Base-by-base conservation (phyloP, 1,284 basidiomycete species). In the Neotropicomus parvogracilis region DNA sequence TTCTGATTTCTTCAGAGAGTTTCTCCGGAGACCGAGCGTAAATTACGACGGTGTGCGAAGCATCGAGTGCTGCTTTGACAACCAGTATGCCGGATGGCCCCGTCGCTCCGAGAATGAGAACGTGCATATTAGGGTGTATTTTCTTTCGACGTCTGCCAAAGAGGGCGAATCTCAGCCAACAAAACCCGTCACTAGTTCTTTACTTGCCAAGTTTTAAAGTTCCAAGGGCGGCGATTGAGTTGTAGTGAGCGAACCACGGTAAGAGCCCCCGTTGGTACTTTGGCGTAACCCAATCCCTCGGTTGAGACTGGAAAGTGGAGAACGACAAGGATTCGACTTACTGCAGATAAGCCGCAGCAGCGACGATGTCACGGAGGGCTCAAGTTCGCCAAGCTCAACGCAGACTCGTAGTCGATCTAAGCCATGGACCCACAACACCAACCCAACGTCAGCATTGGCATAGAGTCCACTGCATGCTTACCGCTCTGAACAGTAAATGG, bases 1-100 rank as follows among this genome's bases (percentile, higher is more conserved):
- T 58, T 38, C 62, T 63, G 37, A 82, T 66, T 41, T 79, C 72
- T 11, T 73, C 66, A 1, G 83, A 74, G 4, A 88, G 59, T 57
- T 85, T 88, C 32, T 78, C 62, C 6, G 82, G 80, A 9, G 75
- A 79, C 29, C 83, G 76, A 10, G 77, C 80, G 49, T 80, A 86
- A 36, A 85, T 57, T 46, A 85, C 70, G 54, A 85, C 55, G 4
- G 71, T 70, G 53, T 75, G 72, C 2, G 70, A 65, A 31, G 66
- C 64, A 14, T 65, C 56, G n/a, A 87, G 72, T 2, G 73, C 66
- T 58, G 80, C 73, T 44, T 77, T 71, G 49, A 81, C 72, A 43
- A 85, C 66, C 7, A 74, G 70, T 40, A 76, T 64, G 37, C 85
- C 85, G 33, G 67, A 65, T 13, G 77, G 72, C 1, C 84, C 85